phyloP scores from a whole-genome alignment of 2,329 filamentous ascomycete genomes.

The Exophiala dermatitidis region DNA sequence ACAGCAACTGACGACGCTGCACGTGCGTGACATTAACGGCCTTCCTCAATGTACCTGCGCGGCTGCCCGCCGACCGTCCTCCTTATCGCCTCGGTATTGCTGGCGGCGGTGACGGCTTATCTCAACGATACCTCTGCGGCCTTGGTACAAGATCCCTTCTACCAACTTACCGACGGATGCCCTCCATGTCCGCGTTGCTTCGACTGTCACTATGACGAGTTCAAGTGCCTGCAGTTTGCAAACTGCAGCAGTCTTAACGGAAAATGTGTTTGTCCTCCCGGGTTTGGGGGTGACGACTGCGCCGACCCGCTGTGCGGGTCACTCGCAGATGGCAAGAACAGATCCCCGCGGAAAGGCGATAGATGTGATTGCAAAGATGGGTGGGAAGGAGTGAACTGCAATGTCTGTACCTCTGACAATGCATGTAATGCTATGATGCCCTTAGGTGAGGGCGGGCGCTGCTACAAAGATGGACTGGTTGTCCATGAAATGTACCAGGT shows the following conservation, averaged over 20 bases:
- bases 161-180: slow-evolving; percentile 61
- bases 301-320: slow-evolving; percentile 87
- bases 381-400: slow-evolving; percentile 97
- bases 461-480: slow-evolving; percentile 83
- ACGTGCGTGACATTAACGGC: slow-evolving; percentile 6
- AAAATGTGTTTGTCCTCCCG: slow-evolving; percentile 84
- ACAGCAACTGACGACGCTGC: slow-evolving; percentile 6
- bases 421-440: slow-evolving; percentile 87
- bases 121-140: slow-evolving; percentile 55
- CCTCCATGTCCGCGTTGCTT: slow-evolving; percentile 57
- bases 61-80: slow-evolving; percentile 12
- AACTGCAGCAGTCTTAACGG: slow-evolving; percentile 84
- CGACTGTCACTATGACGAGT: slow-evolving; percentile 92
- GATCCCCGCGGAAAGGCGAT: slow-evolving; percentile 60
- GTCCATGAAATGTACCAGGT: slow-evolving; percentile 96
- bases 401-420: slow-evolving; percentile 75
- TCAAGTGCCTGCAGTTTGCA: slow-evolving; percentile 84
- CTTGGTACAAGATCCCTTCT: slow-evolving; percentile 53
- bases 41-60: slow-evolving; percentile 18
- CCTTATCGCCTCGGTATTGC: slow-evolving; percentile 8
- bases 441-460: slow-evolving; percentile 71
- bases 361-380: slow-evolving; percentile 80
- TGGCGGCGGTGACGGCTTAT: slow-evolving; percentile 23
- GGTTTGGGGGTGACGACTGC: slow-evolving; percentile 92
- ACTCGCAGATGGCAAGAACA: slow-evolving; percentile 69